Conservation (phyloP, 768 basidiomycete species). For the Xerocomellus dryophilus region DNA sequence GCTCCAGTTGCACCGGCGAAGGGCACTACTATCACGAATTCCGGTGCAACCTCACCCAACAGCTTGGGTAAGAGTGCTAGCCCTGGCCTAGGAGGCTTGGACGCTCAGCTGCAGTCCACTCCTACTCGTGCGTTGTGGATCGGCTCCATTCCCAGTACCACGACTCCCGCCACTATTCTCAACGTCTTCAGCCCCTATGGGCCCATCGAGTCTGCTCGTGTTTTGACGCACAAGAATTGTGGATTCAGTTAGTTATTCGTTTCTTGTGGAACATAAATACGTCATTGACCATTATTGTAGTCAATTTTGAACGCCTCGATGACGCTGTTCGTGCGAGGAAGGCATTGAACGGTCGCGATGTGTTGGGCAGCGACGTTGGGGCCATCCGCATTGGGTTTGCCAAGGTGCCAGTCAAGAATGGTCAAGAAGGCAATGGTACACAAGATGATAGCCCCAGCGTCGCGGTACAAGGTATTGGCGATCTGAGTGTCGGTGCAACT, state of each 20-base stretch:
- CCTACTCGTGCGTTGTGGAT: slow-evolving; percentile 98
- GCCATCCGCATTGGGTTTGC: slow-evolving; percentile 97
- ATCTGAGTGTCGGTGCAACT: slow-evolving; percentile 81
- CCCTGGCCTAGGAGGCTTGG: slow-evolving; percentile 64
- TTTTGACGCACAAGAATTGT: slow-evolving; percentile 96
- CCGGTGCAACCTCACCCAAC: slow-evolving; percentile 64
- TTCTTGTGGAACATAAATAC: background rate
- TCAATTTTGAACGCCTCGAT: slow-evolving; percentile 97
- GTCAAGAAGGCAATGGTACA: slow-evolving; percentile 56
- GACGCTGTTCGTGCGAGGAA: slow-evolving; percentile 95
- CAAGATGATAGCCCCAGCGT: slow-evolving; percentile 63
- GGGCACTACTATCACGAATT: slow-evolving; percentile 58
- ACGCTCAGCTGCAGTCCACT: slow-evolving; percentile 82
- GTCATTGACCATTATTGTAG: slow-evolving; percentile 34
- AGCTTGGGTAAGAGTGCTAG: slow-evolving; percentile 48
- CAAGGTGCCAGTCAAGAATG: slow-evolving; percentile 90
- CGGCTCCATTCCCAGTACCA: slow-evolving; percentile 93
- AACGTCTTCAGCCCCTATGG: slow-evolving; percentile 98
- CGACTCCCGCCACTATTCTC: slow-evolving; percentile 90
- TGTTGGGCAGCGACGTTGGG: slow-evolving; percentile 93
- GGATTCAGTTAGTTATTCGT: slow-evolving; percentile 65
- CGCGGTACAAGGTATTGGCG: slow-evolving; percentile 77
- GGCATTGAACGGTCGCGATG: slow-evolving; percentile 92
- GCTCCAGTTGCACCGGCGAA: slow-evolving; percentile 90
- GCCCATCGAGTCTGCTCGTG: slow-evolving; percentile 94